Evolutionary conservation across 345 rosid species (phyloP).

Genomic region (Pistacia integerrima): DNA sequence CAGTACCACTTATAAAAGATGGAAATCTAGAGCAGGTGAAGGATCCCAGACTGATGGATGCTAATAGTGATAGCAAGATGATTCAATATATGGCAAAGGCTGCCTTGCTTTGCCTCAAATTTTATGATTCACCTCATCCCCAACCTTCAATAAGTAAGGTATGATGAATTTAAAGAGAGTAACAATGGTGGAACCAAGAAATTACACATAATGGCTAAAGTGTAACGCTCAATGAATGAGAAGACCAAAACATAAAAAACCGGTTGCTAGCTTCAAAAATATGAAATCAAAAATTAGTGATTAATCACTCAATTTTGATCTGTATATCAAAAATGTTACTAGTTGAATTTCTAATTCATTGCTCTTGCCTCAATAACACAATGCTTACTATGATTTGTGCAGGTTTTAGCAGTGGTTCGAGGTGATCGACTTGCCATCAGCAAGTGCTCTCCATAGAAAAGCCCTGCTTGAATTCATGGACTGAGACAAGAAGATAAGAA

Average conservation of each 20-base stretch:
- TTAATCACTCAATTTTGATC: too few relatives aligned
- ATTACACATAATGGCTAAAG: too few relatives aligned
- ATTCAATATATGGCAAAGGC: conserved; percentile 38
- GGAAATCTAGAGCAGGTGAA: conserved; percentile 21
- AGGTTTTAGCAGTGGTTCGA: conserved; percentile 53
- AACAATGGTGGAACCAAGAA: too few relatives aligned
- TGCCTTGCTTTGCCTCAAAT: conserved; percentile 45
- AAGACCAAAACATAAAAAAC: too few relatives aligned
- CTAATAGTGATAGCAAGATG: conserved; percentile 19
- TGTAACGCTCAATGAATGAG: too few relatives aligned
- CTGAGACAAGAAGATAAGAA: neutral
- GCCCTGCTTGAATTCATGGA: neutral
- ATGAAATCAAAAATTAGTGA: too few relatives aligned
- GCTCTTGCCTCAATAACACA: neutral
- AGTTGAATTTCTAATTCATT: neutral
- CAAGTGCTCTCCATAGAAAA: neutral
- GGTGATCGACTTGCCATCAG: conserved; percentile 34
- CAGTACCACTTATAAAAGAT: conserved; percentile 34
- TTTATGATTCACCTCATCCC: conserved; percentile 3
- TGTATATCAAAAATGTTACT: neutral
- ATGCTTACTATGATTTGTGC: conserved; percentile 15
- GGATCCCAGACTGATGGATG: conserved; percentile 43
- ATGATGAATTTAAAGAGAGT: neutral
- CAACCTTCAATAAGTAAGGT: conserved; percentile 44
- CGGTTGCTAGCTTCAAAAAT: too few relatives aligned